Conservation (phyloP, 441 rosid genomes). For the Rhodomyrtus psidioides region DNA sequence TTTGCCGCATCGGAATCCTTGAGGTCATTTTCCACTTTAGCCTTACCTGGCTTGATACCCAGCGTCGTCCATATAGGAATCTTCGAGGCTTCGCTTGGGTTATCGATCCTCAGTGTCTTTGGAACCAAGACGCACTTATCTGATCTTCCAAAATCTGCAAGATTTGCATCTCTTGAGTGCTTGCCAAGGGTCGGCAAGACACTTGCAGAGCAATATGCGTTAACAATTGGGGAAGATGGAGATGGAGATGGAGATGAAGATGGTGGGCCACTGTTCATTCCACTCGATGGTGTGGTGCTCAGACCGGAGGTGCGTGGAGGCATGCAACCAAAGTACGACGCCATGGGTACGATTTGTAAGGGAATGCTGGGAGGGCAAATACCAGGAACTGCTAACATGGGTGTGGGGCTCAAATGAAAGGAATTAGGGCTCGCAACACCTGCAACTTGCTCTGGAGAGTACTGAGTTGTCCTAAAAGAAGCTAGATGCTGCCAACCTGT, state of each 20-base stretch:
- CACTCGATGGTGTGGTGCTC: constrained; percentile 17
- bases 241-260: constrained; percentile 19
- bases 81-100: constrained; percentile 39
- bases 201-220: constrained; percentile 33
- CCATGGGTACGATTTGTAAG: constrained; percentile 38
- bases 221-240: constrained; percentile 40
- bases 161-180: constrained; percentile 47
- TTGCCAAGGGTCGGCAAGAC: constrained; percentile 56
- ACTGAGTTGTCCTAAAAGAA: constrained; percentile 18
- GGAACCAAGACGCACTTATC: constrained; percentile 41
- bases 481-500: constrained; percentile 24
- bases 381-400: constrained; percentile 51
- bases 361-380: constrained; percentile 45
- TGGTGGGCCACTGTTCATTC: constrained; percentile 24
- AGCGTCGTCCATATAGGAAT: constrained; percentile 43
- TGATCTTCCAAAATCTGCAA: constrained; percentile 25
- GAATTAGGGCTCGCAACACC: constrained; percentile 14
- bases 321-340: constrained; percentile 49
- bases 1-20: constrained; percentile 16
- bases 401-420: constrained; percentile 45
- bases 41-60: constrained; percentile 28
- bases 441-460: constrained; percentile 20
- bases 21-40: constrained; percentile 27
- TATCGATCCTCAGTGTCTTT: constrained; percentile 47
- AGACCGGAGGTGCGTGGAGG: constrained; percentile 30